Percentiles rank a stretch among this genome's conserved stretches.
Evolutionary conservation across 768 basidiomycete species (phyloP).

Genomic region (Leccinum boreale): DNA sequence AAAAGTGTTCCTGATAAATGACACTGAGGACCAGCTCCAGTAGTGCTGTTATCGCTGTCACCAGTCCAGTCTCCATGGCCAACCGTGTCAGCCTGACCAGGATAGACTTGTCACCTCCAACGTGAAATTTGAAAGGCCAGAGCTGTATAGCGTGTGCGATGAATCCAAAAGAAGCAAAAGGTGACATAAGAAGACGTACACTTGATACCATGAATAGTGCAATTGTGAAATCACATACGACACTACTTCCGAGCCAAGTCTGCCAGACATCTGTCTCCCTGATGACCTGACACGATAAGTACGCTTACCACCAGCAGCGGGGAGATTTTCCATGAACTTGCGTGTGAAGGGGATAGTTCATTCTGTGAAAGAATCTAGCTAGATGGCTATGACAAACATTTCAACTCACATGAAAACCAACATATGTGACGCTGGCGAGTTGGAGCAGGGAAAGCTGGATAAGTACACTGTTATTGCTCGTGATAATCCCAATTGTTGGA

Average conservation of each 20-base stretch:
- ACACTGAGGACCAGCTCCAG: constrained; percentile 16
- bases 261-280: neutral
- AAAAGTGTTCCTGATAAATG: neutral
- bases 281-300: neutral
- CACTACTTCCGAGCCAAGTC: constrained; percentile 22
- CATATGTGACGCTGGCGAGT: constrained; percentile 13
- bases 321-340: neutral
- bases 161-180: neutral
- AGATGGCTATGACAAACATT: neutral
- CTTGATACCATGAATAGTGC: constrained; percentile 17
- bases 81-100: constrained; percentile 17
- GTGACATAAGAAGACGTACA: neutral
- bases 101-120: constrained; percentile 1
- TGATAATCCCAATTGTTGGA: neutral
- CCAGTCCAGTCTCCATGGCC: constrained; percentile 24
- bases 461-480: neutral
- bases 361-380: neutral
- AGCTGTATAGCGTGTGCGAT: constrained; percentile 9
- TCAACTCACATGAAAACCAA: constrained; percentile 1
- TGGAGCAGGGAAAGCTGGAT: constrained; percentile 23
- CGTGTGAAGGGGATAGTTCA: neutral
- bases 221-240: constrained; percentile 18
- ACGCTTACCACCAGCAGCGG: constrained; percentile 11
- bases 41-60: constrained; percentile 20
- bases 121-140: constrained; percentile 3